Base-by-base conservation (phyloP, 768 basidiomycete genomes). In the Antrodiella citrinella region DNA sequence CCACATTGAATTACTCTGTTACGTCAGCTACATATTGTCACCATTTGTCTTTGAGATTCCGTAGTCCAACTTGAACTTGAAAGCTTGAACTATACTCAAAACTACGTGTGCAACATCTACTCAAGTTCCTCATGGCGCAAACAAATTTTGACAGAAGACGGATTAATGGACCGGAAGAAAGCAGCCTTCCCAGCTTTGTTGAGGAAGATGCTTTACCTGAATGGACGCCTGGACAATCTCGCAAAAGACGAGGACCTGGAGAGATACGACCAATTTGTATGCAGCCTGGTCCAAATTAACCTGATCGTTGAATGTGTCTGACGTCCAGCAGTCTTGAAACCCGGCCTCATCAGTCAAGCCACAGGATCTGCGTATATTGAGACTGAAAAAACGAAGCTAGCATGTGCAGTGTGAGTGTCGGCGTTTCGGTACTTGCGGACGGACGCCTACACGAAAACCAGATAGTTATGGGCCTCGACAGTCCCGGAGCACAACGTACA, bases 341-440 rank as follows among this genome's bases (percentile, higher is more conserved):
- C 91, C 23, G 92, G 93, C 7, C 70, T 98, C 12, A 91, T 96
- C 48, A 86, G 71, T 54, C 92, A 96, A 67, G 95, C 96, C 1
- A 94, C 92, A 62, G 96, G 96, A 1, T 96, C 93, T 15, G 93
- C 92, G 10, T 99, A 98, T 63, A 88, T 99, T 58, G 96, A 99
- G 69, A 87, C 86, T 1, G 86, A 88, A 50, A 77, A 77, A 49
- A 89, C 90, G 0, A 99, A 99, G 70, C 82, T 99, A 55, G 93
- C 92, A 3, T 96, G 92, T 64, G 92, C 96, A 39, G 90, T 98
- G 94, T 97, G 59, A 60, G 87, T 77, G n/a, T 23, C 38, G 41
- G 44, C 50, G 45, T 52, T 47, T 26, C n/a, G n/a, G n/a, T 45
- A 51, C 53, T 45, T 54, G 49, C 51, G 52, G 51, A 40, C 26